Evolutionary conservation across 305 asterid genomes (phyloP), one percentile per base, ranked within the genome.

Genomic region (Rubia peregrina): DNA sequence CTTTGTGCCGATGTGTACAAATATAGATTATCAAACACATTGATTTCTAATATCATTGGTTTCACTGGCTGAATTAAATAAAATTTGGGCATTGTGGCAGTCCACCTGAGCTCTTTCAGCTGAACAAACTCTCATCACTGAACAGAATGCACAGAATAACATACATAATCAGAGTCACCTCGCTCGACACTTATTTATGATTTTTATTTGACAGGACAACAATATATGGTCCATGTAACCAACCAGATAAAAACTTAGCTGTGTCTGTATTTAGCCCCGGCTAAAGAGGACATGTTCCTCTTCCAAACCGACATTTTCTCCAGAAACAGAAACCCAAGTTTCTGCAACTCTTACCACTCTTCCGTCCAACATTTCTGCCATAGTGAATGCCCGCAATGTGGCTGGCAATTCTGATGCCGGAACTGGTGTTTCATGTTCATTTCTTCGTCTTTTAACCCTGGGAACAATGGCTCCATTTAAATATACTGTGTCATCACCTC

Each of bases 391-490:
- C 71, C 96, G 87, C 66, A 75, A 30, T 17, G 92, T 83, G 79
- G 93, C 89, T 78, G 62, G 63, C 3, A 46, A 40, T 60, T 75
- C 76, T 43, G 79, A 67, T 40, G 43, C 78, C 44, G 38, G 11
- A 22, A 2, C 9, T n/a, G 48, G 7, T 11, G 70, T 74, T 63
- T 65, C 78, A 46, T 77, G 79, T 76, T 83, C 80, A 26, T 77
- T 61, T 67, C 75, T 43, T 16, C 77, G 30, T 44, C 71, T 55
- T 78, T 78, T 81, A 7, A 89, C 85, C 81, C 97, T 87, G 1
- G 98, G 98, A 75, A 89, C 96, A 65, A 90, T 71, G 12, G 96
- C 98, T 44, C 98, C 97, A 8, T 90, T 92, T 71, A 92, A 86
- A 77, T 88, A 89, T 70, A 86, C 76, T 59, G 74, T 85, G 67